Evolutionary conservation across 208 protist genomes (phyloP), one percentile per base, ranked within the genome.

Genomic region (Herpetomonas tarakana): DNA sequence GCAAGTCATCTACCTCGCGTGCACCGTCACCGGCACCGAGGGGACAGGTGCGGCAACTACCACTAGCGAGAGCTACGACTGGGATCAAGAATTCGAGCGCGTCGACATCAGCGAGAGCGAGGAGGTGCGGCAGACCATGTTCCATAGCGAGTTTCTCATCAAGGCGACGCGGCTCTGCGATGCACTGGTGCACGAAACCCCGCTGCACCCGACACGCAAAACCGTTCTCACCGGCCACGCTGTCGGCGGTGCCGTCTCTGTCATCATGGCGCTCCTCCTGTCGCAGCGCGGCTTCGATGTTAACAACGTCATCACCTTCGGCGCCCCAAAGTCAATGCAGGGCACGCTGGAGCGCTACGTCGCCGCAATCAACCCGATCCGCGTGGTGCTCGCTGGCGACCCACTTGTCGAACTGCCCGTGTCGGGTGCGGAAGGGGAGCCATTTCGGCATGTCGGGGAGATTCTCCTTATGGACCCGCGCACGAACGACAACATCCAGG

Each of bases 151-250:
- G 54, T 90, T 73, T 54, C 58, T 88, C 22, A 50, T 72, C 18
- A 58, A 57, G 2, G 88, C 81, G 2, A 72, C 65, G 6, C 81
- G 80, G 12, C 66, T 94, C 12, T 84, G 71, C 27, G 82, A 91
- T 39, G 47, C 81, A 1, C 46, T 94, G 22, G 29, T 79, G 16
- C 68, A 81, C 11, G 83, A 91, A 47, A 83, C 88, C 2, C 82
- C 88, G 0, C 41, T 94, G 26, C 88, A 94, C 38, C 67, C 74
- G 12, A 80, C 83, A 30, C 81, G 88, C 38, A 75, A 68, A 19
- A 94, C 88, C 6, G 83, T 90, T 3, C n/a, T 94, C 35, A 75
- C 88, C 12, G 88, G 88, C 12, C 82, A 94, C 67, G 84, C 76
- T 14, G 79, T 88, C 31, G 88, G 88, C 22, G 88, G 88, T 3